Evolutionary conservation across 805 yeast species (phyloP).

Genomic region (Blastobotrys chiropterorum): DNA sequence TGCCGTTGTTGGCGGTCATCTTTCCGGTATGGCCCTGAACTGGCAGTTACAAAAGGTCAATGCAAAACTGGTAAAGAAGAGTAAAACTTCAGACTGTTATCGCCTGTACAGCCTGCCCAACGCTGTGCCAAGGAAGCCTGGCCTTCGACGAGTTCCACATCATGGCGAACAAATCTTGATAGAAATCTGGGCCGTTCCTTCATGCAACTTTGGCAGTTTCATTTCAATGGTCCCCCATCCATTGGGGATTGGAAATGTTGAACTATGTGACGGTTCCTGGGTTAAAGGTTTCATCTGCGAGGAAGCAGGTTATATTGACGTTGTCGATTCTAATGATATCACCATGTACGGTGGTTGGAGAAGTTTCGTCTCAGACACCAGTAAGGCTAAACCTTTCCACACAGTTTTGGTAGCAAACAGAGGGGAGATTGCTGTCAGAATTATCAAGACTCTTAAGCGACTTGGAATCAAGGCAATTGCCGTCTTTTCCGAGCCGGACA

Average conservation of each 20-base stretch:
- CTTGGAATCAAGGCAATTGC: slow-evolving; percentile 76
- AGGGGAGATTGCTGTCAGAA: slow-evolving; percentile 96
- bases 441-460: slow-evolving; percentile 80
- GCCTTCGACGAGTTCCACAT: slow-evolving; percentile 60
- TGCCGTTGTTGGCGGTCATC: slow-evolving; percentile 96
- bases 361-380: slow-evolving; percentile 38
- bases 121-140: slow-evolving; percentile 82
- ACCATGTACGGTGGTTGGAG: slow-evolving; percentile 90
- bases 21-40: slow-evolving; percentile 80
- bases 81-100: slow-evolving; percentile 67
- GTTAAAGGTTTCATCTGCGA: slow-evolving; percentile 95
- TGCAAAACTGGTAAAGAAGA: slow-evolving; percentile 60
- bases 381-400: slow-evolving; percentile 57
- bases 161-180: slow-evolving; percentile 58
- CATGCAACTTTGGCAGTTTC: slow-evolving; percentile 71
- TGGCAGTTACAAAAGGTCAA: slow-evolving; percentile 88
- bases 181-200: slow-evolving; percentile 81
- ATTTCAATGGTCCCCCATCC: slow-evolving; percentile 90
- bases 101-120: slow-evolving; percentile 77
- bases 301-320: slow-evolving; percentile 70
- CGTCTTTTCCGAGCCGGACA: slow-evolving; percentile 85
- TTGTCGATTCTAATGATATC: slow-evolving; percentile 66
- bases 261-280: slow-evolving; percentile 71
- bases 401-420: slow-evolving; percentile 92
- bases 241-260: slow-evolving; percentile 89